These are phyloP conservation scores for Coccomyxa sp. DNA, from an alignment of 139 green algal species.

Conservation along the genomic window DNA sequence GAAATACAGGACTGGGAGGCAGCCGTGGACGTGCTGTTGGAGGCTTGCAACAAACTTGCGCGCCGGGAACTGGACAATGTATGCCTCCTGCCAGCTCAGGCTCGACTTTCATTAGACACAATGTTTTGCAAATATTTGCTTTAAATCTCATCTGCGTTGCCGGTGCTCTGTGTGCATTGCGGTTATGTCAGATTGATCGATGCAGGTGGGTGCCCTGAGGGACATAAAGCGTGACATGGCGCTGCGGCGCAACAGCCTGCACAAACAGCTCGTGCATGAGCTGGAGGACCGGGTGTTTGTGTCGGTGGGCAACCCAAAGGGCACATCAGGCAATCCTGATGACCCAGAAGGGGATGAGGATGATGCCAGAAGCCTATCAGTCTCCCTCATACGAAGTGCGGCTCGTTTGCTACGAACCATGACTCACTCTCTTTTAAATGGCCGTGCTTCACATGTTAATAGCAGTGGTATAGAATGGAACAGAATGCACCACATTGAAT, in stretches of 20 bases:
- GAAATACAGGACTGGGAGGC: conserved; percentile 46
- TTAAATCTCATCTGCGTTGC: too few species aligned
- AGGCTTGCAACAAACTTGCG: conserved; percentile 57
- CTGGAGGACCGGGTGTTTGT: conserved; percentile 39
- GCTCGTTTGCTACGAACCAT: neutral
- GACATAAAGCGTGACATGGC: conserved; percentile 52
- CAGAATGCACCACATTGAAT: too few species aligned
- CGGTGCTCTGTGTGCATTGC: too few species aligned
- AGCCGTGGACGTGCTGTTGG: conserved; percentile 54
- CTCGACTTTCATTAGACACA: neutral
- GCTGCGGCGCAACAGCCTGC: conserved; percentile 25
- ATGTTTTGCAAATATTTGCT: too few species aligned
- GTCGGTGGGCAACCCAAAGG: neutral
- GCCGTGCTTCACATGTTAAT: too few species aligned
- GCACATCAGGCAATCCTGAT: neutral
- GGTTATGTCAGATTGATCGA: too few species aligned
- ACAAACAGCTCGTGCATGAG: conserved; percentile 37
- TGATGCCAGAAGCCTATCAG: neutral
- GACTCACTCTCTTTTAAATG: too few species aligned
- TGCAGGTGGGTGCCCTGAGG: conserved; percentile 45
- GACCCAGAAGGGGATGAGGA: neutral
- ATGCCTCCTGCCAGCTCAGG: neutral
- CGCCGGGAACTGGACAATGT: conserved; percentile 38
- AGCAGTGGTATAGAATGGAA: too few species aligned
- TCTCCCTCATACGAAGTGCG: neutral